Conservation (phyloP, 2,329 filamentous ascomycete species). For the Rutstroemia sp. region DNA sequence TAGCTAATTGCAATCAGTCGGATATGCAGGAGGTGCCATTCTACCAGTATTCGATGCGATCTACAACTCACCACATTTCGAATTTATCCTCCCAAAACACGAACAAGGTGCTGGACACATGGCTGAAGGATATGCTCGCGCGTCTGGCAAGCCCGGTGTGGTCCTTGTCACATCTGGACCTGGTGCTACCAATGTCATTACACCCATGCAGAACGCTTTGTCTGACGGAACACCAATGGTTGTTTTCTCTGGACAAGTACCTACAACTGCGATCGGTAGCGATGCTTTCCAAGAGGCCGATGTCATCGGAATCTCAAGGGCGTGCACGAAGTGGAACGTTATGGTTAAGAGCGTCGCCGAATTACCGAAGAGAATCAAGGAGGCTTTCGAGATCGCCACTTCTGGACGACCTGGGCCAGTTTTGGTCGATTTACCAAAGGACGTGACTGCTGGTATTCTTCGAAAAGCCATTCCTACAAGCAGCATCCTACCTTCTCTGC, state of each 20-base stretch:
- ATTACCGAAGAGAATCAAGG: constrained; percentile 87
- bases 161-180: constrained; percentile 95
- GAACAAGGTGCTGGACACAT: constrained; percentile 98
- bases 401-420: constrained; percentile 91
- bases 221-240: constrained; percentile 95
- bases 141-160: constrained; percentile 87
- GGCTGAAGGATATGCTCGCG: constrained; percentile 94
- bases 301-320: constrained; percentile 83
- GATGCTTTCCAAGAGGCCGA: constrained; percentile 98
- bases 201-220: constrained; percentile 91
- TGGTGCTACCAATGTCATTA: constrained; percentile 93
- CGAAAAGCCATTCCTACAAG: constrained; percentile 68
- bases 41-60: constrained; percentile 98
- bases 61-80: constrained; percentile 94
- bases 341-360: constrained; percentile 97
- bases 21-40: constrained; percentile 92
- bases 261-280: constrained; percentile 82
- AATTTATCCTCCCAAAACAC: constrained; percentile 91
- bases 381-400: constrained; percentile 96
- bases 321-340: constrained; percentile 98
- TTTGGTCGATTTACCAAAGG: constrained; percentile 91
- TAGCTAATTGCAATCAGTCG: constrained; percentile 42
- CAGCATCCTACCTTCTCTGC: constrained; percentile 60
- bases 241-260: constrained; percentile 91
- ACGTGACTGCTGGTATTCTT: constrained; percentile 82